Percentiles rank a stretch among this genome's conserved stretches.
Evolutionary conservation across 768 basidiomycete species (phyloP).

Genomic region (Pholiota microspora): DNA sequence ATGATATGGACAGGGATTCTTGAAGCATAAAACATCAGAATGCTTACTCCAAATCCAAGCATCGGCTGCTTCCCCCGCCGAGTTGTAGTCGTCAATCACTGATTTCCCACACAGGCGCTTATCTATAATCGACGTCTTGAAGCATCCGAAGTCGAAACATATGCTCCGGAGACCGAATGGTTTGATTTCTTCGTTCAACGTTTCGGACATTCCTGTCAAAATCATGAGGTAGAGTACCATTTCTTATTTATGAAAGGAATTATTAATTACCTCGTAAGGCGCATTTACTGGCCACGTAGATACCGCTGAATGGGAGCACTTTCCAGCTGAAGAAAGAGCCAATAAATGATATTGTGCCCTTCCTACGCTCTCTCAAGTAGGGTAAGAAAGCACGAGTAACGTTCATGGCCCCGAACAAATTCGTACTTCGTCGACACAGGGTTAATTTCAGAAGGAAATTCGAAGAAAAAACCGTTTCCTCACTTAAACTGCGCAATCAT

Average conservation of each 20-base stretch:
- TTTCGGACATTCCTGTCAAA: constrained; percentile 29
- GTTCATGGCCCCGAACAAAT: constrained; percentile 43
- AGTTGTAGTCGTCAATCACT: constrained; percentile 30
- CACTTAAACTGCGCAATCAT: constrained; percentile 33
- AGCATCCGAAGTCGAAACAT: constrained; percentile 37
- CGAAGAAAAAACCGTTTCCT: too few species aligned
- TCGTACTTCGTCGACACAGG: constrained; percentile 27
- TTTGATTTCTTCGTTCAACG: constrained; percentile 32
- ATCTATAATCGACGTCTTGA: constrained; percentile 31
- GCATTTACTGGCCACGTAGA: constrained; percentile 39
- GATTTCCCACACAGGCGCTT: constrained; percentile 24
- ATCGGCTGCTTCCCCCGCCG: constrained; percentile 22
- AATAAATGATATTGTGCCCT: constrained; percentile 42
- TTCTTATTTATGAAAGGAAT: not conserved
- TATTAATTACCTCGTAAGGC: constrained; percentile 25
- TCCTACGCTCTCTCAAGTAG: constrained; percentile 38
- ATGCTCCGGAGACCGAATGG: constrained; percentile 35
- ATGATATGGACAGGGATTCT: not conserved
- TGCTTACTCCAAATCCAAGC: constrained; percentile 25
- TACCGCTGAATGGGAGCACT: constrained; percentile 29
- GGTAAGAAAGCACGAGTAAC: constrained; percentile 47
- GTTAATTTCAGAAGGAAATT: not conserved
- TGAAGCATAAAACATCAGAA: not conserved
- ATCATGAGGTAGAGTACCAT: too few species aligned
- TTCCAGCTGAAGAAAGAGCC: constrained; percentile 40